Percentiles rank a stretch among this genome's conserved stretches.
These are phyloP conservation scores for Aurantiochytrium sp. DNA, from an alignment of 108 stramenopile species.

Conservation along the genomic window DNA sequence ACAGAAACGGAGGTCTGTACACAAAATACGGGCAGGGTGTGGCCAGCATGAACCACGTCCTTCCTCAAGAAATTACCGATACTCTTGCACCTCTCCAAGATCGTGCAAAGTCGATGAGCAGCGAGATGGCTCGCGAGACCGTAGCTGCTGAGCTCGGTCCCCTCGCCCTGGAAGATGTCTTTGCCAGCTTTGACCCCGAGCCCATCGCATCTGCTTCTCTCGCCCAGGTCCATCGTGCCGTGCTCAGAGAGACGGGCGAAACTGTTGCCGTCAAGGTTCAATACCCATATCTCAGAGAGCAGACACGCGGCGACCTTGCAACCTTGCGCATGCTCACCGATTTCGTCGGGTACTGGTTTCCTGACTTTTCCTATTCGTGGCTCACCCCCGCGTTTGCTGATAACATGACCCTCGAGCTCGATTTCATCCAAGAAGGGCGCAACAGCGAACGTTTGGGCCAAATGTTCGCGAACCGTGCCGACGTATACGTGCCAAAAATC, in stretches of 20 bases:
- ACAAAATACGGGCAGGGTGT: slow-evolving; percentile 19
- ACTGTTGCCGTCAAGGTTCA: slow-evolving; percentile 36
- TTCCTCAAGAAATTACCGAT: slow-evolving; percentile 24
- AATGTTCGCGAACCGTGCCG: slow-evolving; percentile 21
- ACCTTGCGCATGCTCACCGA: background rate
- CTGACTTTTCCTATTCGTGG: slow-evolving; percentile 40
- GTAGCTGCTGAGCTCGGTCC: slow-evolving; percentile 10
- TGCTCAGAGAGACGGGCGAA: background rate
- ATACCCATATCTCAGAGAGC: slow-evolving; percentile 23
- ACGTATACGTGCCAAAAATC: slow-evolving; percentile 29
- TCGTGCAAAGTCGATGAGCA: background rate
- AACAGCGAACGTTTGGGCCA: background rate
- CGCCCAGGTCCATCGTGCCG: slow-evolving; percentile 33
- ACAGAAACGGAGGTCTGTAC: slow-evolving; percentile 20
- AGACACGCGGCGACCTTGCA: slow-evolving; percentile 23
- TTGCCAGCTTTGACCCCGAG: slow-evolving; percentile 16
- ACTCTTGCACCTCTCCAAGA: slow-evolving; percentile 19
- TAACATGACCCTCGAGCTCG: slow-evolving; percentile 34
- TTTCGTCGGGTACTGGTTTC: slow-evolving; percentile 16
- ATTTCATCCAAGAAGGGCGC: slow-evolving; percentile 40
- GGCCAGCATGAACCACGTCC: slow-evolving; percentile 7
- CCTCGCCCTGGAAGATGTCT: slow-evolving; percentile 9
- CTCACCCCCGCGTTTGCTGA: slow-evolving; percentile 36
- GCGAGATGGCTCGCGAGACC: background rate
- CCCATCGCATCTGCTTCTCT: slow-evolving; percentile 36